Evolutionary conservation across 257 asterid species (phyloP).

Genomic region (Plantago ovata): DNA sequence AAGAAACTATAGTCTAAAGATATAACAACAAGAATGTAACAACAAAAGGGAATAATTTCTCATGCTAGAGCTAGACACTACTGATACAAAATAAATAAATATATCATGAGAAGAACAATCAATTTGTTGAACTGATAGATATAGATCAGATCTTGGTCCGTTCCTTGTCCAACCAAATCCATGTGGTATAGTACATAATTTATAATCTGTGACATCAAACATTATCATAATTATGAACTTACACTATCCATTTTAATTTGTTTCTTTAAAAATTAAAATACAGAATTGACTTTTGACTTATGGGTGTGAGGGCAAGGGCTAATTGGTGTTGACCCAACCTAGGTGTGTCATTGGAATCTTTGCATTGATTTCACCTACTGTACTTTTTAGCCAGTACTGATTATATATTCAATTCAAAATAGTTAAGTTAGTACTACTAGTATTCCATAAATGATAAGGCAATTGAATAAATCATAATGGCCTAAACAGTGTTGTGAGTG

Average conservation of each 20-base stretch:
- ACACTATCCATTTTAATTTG: constrained; percentile 10
- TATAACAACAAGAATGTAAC: constrained; percentile 1
- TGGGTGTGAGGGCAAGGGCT: neutral
- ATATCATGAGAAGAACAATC: constrained; percentile 21
- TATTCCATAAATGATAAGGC: too few species aligned
- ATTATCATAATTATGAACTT: too few species aligned
- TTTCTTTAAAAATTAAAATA: neutral
- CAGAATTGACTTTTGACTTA: constrained; percentile 33
- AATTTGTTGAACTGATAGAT: constrained; percentile 17
- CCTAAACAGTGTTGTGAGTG: too few species aligned
- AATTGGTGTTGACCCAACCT: constrained; percentile 17
- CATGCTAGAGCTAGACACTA: neutral
- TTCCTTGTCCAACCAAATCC: constrained; percentile 21
- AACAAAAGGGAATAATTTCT: constrained; percentile 1
- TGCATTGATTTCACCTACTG: constrained; percentile 34
- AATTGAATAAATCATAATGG: too few species aligned
- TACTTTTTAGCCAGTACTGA: neutral
- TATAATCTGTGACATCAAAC: too few species aligned
- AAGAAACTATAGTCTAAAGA: neutral
- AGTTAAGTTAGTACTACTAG: too few species aligned
- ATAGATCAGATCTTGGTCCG: constrained; percentile 33
- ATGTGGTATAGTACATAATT: too few species aligned
- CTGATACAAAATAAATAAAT: constrained; percentile 7
- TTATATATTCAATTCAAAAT: too few species aligned
- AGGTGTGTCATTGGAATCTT: constrained; percentile 28